Percentiles rank a stretch among this genome's conserved stretches.
These are phyloP conservation scores for Lodderomyces pseudojiufengensis DNA, from an alignment of 1,139 yeast species.

Conservation along the genomic window DNA sequence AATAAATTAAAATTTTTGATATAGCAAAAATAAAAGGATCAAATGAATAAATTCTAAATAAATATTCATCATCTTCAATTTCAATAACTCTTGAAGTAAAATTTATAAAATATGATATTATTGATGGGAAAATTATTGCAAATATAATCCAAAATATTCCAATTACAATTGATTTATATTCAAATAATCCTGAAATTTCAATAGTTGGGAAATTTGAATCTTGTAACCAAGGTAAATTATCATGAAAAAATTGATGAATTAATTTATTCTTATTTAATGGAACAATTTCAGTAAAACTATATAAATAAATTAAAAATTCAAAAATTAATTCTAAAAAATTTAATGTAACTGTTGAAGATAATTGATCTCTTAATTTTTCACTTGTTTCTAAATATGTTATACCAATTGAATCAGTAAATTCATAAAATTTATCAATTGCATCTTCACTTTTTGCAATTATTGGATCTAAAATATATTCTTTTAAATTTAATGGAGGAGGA, in stretches of 20 bases:
- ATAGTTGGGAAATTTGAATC: constrained; percentile 26
- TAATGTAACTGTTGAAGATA: constrained; percentile 47
- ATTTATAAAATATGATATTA: constrained; percentile 49
- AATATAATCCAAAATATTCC: constrained; percentile 39
- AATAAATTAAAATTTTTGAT: constrained; percentile 45
- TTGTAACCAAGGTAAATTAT: constrained; percentile 28
- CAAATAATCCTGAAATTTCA: constrained; percentile 34
- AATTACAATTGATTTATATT: constrained; percentile 28
- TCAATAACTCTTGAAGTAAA: constrained; percentile 47
- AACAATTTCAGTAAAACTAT: constrained; percentile 35
- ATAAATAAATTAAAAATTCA: constrained; percentile 37
- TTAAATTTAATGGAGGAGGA: constrained; percentile 43
- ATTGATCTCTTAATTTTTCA: constrained; percentile 46
- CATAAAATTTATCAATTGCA: constrained; percentile 26
- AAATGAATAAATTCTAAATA: constrained; percentile 37
- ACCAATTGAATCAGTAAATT: constrained; percentile 36
- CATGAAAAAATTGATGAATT: constrained; percentile 39
- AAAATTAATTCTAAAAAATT: constrained; percentile 37
- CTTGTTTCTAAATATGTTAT: constrained; percentile 41
- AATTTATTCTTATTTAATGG: constrained; percentile 35
- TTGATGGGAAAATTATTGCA: constrained; percentile 42
- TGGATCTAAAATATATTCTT: constrained; percentile 38
- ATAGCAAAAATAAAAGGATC: constrained; percentile 61
- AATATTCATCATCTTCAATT: constrained; percentile 36
- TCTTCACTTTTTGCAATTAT: constrained; percentile 31